Evolutionary conservation across 2,329 filamentous ascomycete species (phyloP), one percentile per base, ranked within the genome.

Genomic region (Fusarium floridanum): DNA sequence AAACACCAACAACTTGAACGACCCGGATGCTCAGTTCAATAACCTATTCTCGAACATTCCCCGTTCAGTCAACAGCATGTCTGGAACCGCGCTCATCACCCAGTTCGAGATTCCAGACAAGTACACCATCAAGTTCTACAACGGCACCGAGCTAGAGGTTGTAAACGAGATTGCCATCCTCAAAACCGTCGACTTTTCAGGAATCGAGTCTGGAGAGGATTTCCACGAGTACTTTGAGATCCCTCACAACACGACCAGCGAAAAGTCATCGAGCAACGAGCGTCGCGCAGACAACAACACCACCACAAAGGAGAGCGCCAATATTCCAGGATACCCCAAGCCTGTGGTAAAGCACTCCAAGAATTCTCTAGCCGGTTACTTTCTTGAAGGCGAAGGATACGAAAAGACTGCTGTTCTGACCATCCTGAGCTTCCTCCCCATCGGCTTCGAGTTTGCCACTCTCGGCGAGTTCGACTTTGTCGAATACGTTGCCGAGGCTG

Each of bases 21-120:
- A 78, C 17, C 77, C 77, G 1, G 77, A 78, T 53, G 77, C 77
- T 12, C 77, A 78, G 60, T 78, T 76, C 43, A 78, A 78, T 48
- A 60, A 53, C 10, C 71, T 74, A 4, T 78, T 78, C 53, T 37
- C 43, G 1, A 70, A 61, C 8, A 24, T 76, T n/a, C 68, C 77
- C 17, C 71, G 72, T 3, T 7, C 20, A 1, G 77, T 74, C 32
- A 22, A 22, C n/a, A 72, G 77, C 0, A 14, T 22, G 5, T 14
- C 57, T 4, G 65, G 72, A 9, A 68, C 61, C 7, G 66, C 74
- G 0, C 61, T 68, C 16, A 16, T 69, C 17, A 71, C 62, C 2
- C 62, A 67, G 29, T 78, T 76, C 6, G 77, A 78, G 66, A 77
- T 79, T 9, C 77, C 77, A 0, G 77, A 78, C 34, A 72, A 41